Percentiles rank a stretch among this genome's conserved stretches.
Evolutionary conservation across 2,329 filamentous ascomycete genomes (phyloP).

Genomic region (Botryotinia calthae): DNA sequence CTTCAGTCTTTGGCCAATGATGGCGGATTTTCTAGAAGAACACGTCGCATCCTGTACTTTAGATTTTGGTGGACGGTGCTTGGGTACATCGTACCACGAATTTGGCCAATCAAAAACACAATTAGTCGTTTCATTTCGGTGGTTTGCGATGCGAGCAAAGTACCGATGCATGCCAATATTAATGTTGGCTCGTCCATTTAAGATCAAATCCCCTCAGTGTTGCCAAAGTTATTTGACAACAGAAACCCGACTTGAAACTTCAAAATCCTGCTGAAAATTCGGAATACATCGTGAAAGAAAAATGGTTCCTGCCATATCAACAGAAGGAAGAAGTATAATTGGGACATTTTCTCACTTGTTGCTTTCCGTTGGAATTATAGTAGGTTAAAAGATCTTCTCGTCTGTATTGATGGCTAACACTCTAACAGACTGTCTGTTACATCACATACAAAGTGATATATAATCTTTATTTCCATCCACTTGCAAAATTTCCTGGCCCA

Average conservation of each 20-base stretch:
- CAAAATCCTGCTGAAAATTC: background rate
- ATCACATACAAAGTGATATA: conserved; percentile 12
- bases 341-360: background rate
- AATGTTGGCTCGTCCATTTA: background rate
- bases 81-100: background rate
- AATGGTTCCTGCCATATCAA: background rate
- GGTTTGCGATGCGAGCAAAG: background rate
- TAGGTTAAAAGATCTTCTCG: background rate
- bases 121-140: background rate
- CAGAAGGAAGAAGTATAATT: background rate
- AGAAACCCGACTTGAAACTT: background rate
- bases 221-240: background rate
- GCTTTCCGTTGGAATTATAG: background rate
- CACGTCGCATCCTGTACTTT: background rate
- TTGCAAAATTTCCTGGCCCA: conserved; percentile 20
- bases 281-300: background rate
- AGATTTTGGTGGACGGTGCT: background rate
- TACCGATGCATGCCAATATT: background rate
- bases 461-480: conserved; percentile 18
- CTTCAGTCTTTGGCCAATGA: background rate
- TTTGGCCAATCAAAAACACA: background rate
- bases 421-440: background rate
- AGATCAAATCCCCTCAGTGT: background rate
- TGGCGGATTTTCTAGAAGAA: background rate
- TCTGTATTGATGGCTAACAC: background rate